Evolutionary conservation across 805 yeast genomes (phyloP), one percentile per base, ranked within the genome.

Genomic region (Ogataea minuta): DNA sequence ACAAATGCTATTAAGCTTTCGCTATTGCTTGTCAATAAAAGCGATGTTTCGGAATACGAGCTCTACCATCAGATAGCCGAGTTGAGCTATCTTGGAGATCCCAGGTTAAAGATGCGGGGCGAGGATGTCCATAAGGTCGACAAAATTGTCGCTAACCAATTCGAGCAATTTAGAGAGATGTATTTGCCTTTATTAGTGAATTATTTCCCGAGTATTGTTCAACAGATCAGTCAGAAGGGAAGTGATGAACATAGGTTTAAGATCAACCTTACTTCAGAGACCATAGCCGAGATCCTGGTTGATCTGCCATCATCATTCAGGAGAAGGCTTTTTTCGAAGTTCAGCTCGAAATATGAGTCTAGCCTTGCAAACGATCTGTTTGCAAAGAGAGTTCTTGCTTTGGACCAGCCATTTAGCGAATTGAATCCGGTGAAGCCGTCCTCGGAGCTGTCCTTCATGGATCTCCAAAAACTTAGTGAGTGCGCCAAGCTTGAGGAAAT

Each of bases 41-140:
- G 45, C 14, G 36, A 47, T 9, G 44, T 59, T 10, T 64, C 64
- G 10, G 56, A 67, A 45, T 54, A 56, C 28, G 76, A 81, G 26
- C 72, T 93, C 24, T 93, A 81, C 64, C 77, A 76, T 54, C 80
- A 79, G 47, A 83, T 93, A 31, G 82, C 97, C 0, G 76, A 78
- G 10, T 63, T 93, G 12, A 86, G 96, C 14, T 93, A 93, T 57
- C 65, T 79, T 60, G 99, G 99, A 13, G 99, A 93, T 59, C 82
- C 89, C 20, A 76, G 99, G 50, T 81, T 88, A 75, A 68, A 72
- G 29, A 67, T 90, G 20, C 86, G 87, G 8, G 98, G 96, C 2
- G 99, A 93, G 60, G 86, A 93, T 59, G 96, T 97, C 4, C 72
- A 81, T 52, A 93, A 93, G 61, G 85, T 90, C 28, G 67, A 70